These are phyloP conservation scores for Arabidopsis thaliana DNA, from an alignment of 345 rosid species.

Conservation along the genomic window DNA sequence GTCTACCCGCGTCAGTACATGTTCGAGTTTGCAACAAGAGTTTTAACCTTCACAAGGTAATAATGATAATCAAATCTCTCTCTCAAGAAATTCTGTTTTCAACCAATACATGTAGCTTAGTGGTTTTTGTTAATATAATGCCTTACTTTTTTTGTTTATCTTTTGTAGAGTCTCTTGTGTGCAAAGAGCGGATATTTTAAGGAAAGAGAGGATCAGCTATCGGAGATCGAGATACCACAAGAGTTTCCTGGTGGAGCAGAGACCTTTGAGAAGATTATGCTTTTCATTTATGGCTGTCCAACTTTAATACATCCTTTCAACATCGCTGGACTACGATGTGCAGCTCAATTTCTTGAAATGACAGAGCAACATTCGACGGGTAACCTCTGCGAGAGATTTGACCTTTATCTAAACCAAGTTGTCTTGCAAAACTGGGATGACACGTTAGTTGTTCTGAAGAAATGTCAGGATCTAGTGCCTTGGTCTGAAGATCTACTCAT, in stretches of 20 bases:
- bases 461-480: constrained; percentile 11
- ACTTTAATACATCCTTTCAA: constrained; percentile 70
- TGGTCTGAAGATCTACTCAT: constrained; percentile 47
- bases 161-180: constrained; percentile 62
- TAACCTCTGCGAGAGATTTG: constrained; percentile 74
- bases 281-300: constrained; percentile 74
- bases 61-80: constrained; percentile 2
- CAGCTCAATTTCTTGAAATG: constrained; percentile 81
- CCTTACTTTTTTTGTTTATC: background rate
- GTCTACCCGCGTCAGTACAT: constrained; percentile 57
- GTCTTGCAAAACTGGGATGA: constrained; percentile 83
- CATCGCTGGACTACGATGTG: constrained; percentile 70
- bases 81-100: background rate
- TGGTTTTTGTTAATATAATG: background rate
- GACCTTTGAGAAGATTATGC: constrained; percentile 68
- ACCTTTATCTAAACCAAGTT: constrained; percentile 79
- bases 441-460: constrained; percentile 62
- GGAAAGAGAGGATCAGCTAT: constrained; percentile 50
- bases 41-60: constrained; percentile 63
- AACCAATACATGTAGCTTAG: background rate
- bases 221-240: constrained; percentile 59
- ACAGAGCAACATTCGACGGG: constrained; percentile 61
- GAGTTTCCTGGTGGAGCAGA: constrained; percentile 83
- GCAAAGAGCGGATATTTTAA: constrained; percentile 77
- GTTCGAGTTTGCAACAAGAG: constrained; percentile 42